These are phyloP conservation scores for Fusarium nisikadoi DNA, from an alignment of 2,329 filamentous ascomycete genomes.

Conservation along the genomic window DNA sequence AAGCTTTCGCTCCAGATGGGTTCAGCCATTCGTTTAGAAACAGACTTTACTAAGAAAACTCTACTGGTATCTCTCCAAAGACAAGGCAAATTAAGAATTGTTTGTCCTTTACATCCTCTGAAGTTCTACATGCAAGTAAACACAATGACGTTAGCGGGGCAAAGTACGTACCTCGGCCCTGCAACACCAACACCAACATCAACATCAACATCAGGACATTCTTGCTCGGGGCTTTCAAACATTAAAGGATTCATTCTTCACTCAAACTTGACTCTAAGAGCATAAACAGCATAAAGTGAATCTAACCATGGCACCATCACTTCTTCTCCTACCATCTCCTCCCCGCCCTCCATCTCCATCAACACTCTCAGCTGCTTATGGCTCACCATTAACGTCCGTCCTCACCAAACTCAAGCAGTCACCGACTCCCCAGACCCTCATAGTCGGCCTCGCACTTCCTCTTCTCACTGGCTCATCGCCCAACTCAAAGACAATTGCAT, in stretches of 20 bases:
- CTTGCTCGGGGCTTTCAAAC: neutral
- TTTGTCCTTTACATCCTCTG: neutral
- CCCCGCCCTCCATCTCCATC: constrained; percentile 64
- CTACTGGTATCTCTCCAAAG: too few species aligned
- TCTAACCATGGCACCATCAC: constrained; percentile 35
- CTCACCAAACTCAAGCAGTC: constrained; percentile 58
- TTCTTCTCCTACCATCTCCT: constrained; percentile 73
- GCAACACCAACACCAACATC: neutral
- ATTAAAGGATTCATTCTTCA: rapidly evolving
- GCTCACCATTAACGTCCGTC: constrained; percentile 64
- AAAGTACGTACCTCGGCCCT: neutral
- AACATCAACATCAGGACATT: neutral
- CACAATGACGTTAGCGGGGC: constrained; percentile 6
- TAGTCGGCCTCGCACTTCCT: constrained; percentile 70
- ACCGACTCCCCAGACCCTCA: constrained; percentile 51
- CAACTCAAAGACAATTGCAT: constrained; percentile 61
- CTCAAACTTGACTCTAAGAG: rapidly evolving
- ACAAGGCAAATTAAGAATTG: rapidly evolving
- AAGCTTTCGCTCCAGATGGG: too few species aligned
- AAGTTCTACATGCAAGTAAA: neutral
- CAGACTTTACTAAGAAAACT: too few species aligned
- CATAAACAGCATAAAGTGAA: neutral
- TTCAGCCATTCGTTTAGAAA: too few species aligned
- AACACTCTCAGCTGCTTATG: constrained; percentile 68
- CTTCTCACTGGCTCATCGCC: constrained; percentile 65